Conservation (phyloP, 169 alveolate species). For the Plasmodium berghei region DNA sequence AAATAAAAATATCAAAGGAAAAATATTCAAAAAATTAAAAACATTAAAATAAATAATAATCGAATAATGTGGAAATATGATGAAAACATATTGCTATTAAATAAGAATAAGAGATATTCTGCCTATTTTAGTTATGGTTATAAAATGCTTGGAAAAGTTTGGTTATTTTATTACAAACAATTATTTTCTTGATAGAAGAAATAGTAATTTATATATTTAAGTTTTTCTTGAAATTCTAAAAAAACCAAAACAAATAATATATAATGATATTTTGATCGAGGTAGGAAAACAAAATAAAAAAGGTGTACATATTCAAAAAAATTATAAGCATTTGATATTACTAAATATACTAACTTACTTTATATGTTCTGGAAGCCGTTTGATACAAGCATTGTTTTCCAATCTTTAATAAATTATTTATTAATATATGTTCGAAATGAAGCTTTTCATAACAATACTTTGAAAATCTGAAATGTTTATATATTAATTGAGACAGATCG, state of each 20-base stretch:
- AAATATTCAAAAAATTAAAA: too few relatives aligned
- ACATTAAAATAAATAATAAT: too few relatives aligned
- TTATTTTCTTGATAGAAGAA: too few relatives aligned
- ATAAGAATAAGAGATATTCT: too few relatives aligned
- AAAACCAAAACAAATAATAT: conserved; percentile 6
- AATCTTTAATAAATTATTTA: conserved; percentile 20
- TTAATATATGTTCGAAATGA: conserved; percentile 9
- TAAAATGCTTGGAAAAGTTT: too few relatives aligned
- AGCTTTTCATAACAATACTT: conserved; percentile 8
- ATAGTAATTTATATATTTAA: conserved; percentile 11
- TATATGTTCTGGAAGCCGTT: conserved; percentile 24
- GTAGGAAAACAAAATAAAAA: not conserved
- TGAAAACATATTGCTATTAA: too few relatives aligned
- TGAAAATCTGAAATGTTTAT: conserved; percentile 21
- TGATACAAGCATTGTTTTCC: conserved; percentile 29
- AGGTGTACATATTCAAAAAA: not conserved
- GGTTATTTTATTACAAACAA: too few relatives aligned
- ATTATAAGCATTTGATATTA: not conserved
- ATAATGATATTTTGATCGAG: too few relatives aligned
- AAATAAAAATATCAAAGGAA: too few relatives aligned
- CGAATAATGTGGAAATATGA: too few relatives aligned
- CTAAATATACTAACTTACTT: conserved; percentile 11
- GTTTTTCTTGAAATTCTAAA: conserved; percentile 39
- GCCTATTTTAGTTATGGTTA: too few relatives aligned
- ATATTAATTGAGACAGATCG: conserved; percentile 37